These are phyloP conservation scores for Termitomyces sp. DNA, from an alignment of 768 basidiomycete species.

Conservation along the genomic window DNA sequence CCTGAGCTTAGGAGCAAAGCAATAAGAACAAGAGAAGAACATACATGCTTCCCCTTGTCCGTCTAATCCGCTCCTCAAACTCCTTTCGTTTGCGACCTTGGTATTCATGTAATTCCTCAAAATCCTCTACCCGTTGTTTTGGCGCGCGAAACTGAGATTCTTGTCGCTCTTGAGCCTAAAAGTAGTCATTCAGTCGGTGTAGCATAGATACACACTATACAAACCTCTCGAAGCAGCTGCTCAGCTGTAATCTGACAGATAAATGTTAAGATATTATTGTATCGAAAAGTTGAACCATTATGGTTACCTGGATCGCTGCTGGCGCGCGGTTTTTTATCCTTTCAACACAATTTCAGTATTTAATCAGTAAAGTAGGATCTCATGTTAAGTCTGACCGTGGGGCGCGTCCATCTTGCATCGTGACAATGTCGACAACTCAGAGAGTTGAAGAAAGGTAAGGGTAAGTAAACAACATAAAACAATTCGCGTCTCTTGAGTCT, in stretches of 20 bases:
- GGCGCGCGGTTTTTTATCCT: conserved; percentile 97
- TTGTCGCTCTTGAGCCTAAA: conserved; percentile 93
- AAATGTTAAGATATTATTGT: conserved; percentile 1
- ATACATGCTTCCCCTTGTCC: conserved; percentile 78
- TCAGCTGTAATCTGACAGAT: conserved; percentile 90
- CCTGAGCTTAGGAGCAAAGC: not conserved
- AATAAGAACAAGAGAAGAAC: conserved; percentile 20
- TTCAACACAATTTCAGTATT: not conserved
- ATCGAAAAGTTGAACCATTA: not conserved
- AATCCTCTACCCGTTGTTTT: conserved; percentile 93
- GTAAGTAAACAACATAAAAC: too few species aligned
- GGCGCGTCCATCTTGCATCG: conserved; percentile 17
- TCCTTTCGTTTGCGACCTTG: conserved; percentile 90
- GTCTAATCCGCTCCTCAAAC: conserved; percentile 84
- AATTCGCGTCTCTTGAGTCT: too few species aligned
- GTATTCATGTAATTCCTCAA: conserved; percentile 89
- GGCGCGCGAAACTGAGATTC: conserved; percentile 90
- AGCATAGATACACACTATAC: conserved; percentile 1
- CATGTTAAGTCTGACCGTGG: conserved; percentile 1
- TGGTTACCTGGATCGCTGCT: conserved; percentile 81
- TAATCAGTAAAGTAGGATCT: not conserved
- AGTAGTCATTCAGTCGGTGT: not conserved
- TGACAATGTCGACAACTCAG: not conserved
- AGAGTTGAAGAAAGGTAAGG: not conserved
- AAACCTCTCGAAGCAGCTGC: conserved; percentile 91